Base-by-base conservation (phyloP, 2,329 filamentous ascomycete genomes). In the Ophiocordyceps unilateralis region DNA sequence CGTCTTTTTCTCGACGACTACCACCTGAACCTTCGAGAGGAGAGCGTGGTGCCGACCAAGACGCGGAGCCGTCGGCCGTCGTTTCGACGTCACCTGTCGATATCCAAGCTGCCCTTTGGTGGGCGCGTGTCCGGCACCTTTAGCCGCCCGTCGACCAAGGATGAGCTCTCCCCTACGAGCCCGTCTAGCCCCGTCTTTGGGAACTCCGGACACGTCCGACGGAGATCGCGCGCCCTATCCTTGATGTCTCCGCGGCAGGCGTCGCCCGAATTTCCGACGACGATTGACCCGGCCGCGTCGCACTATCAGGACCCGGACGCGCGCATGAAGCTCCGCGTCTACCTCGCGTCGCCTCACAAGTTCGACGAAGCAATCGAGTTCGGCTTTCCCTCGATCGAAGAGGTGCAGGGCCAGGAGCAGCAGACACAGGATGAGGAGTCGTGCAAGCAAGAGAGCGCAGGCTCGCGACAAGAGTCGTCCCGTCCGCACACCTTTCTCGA, bases 341-440 rank as follows among this genome's bases (percentile, higher is more conserved):
- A 88, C 53, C 73, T 94, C 19, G 83, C 84, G 8, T 93, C 87
- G 1, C 83, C 88, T 1, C 84, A 93, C 51, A 94, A 93, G 57
- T 96, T 96, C 52, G 89, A 96, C 56, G 89, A 96, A 61, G 87
- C 85, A 1, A 75, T 96, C 42, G 84, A 93, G 57, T 95, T 93
- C 60, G 89, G 89, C 0, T 96, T 95, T 53, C 86, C 87, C 0
- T 77, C 80, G 0, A 67, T 67, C 30, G 70, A 76, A 28, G 60
- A 61, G n/a, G 52, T 51, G 2, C 48, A 59, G 3, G 52, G 58
- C 20, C 55, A 58, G 9, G 60, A 62, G 14, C 49, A 42, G n/a
- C 48, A 48, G 6, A 43, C 7, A 12, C 24, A n/a, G n/a, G n/a
- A n/a, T n/a, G n/a, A n/a, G n/a, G 28, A 30, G 28, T 15, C 28